Evolutionary conservation across 371 early-diverging fungal genomes (phyloP).

Genomic region (Sporodiniella umbellata): DNA sequence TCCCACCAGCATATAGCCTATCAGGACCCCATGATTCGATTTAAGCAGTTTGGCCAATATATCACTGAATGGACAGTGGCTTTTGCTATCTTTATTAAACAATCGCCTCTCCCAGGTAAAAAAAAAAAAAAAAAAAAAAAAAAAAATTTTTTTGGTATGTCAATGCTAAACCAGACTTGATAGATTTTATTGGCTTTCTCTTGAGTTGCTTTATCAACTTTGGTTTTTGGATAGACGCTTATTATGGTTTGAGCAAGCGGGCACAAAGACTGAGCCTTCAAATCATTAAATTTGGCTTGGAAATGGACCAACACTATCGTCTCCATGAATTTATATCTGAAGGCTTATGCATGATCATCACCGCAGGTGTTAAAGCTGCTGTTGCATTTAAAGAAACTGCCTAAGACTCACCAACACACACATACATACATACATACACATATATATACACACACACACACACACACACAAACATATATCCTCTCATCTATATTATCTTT

Average conservation of each 20-base stretch:
- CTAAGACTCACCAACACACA: constrained; percentile 13
- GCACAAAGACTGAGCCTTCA: constrained; percentile 47
- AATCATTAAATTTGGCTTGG: constrained; percentile 49
- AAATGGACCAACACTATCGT: constrained; percentile 58
- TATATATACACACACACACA: too few species aligned
- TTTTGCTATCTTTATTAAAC: constrained; percentile 56
- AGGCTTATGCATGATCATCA: constrained; percentile 48
- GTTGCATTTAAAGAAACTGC: constrained; percentile 63
- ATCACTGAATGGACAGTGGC: constrained; percentile 48
- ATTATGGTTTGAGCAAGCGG: constrained; percentile 49
- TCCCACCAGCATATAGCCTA: too few species aligned
- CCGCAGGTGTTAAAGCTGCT: constrained; percentile 57
- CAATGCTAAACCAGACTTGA: not conserved
- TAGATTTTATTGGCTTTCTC: constrained; percentile 8
- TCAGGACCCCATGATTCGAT: constrained; percentile 22
- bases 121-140: not conserved
- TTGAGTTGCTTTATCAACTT: constrained; percentile 46
- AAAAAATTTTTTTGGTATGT: not conserved
- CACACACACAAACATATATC: too few species aligned
- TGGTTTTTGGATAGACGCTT: constrained; percentile 47
- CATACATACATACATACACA: too few species aligned
- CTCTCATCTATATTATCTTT: too few species aligned
- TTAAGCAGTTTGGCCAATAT: constrained; percentile 28
- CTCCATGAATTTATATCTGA: constrained; percentile 59
- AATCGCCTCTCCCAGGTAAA: constrained; percentile 61